Base-by-base conservation (phyloP, 2,329 filamentous ascomycete genomes). In the Leptographium procerum region DNA sequence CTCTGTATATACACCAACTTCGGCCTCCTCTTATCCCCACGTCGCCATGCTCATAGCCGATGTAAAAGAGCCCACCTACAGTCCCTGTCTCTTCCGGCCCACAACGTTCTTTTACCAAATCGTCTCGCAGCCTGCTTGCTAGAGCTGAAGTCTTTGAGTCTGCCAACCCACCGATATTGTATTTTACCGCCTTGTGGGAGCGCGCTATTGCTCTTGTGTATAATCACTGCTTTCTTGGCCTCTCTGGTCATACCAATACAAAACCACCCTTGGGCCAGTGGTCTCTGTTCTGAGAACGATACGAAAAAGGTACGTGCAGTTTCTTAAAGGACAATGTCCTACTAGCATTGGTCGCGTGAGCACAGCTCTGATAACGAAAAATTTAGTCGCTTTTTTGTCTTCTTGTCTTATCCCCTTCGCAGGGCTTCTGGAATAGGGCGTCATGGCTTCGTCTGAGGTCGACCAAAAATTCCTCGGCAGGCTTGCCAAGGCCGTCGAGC, bases 381-480 rank as follows among this genome's bases (percentile, higher is more conserved):
- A 8, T 8, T 7, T 19, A 43, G 19, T 43, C 16, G 1, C 19
- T 43, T 43, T 51, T 16, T 28, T 34, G 26, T 33, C 29, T 16
- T 22, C 22, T 14, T 8, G 22, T 26, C 24, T 16, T n/a, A 5
- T 9, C 4, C 48, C 16, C 28, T 31, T 19, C 16, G 16, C 14
- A 14, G 11, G 26, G 9, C 22, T 31, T 16, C 8, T 14, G 26
- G 8, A n/a, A 10, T 28, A 8, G 14, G 16, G 28, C 50, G 24
- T 19, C 62, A 99, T 97, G 94, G 94, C 94, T 75, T 94, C 91
- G 69, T 94, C 91, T 61, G 90, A 96, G 74, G 90, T 97, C 62
- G 94, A 99, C 72, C 91, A 96, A 75, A 99, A 97, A 75, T 96
- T 95, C 73, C 81, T 99, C 67, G 91, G 90, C 74, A 86, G 85